Conservation (phyloP, 2,329 filamentous ascomycete genomes). For the Paraconiothyrium sp. region DNA sequence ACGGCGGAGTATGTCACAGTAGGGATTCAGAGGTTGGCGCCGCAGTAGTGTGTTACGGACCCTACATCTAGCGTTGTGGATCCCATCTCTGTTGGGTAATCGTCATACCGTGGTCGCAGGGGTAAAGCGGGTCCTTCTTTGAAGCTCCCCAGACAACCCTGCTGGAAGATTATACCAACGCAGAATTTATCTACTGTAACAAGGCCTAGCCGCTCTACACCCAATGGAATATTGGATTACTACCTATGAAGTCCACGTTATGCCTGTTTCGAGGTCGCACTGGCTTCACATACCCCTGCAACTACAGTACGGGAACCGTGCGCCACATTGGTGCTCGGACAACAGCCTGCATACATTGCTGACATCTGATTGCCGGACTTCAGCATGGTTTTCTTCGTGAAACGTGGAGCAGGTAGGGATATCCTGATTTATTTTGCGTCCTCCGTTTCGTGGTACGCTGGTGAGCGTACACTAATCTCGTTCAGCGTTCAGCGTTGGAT, state of each 20-base stretch:
- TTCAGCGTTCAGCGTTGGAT: background rate
- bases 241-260: too few relatives aligned
- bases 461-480: slow-evolving; percentile 2
- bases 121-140: too few relatives aligned
- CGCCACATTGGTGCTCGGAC: background rate
- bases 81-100: background rate
- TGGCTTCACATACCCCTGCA: too few relatives aligned
- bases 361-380: background rate
- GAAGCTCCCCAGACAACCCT: too few relatives aligned
- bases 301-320: background rate
- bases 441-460: background rate
- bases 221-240: too few relatives aligned
- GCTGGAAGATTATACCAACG: too few relatives aligned
- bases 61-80: background rate
- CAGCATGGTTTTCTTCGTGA: background rate
- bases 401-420: background rate
- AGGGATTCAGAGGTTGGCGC: background rate
- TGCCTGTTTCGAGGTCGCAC: too few relatives aligned
- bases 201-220: too few relatives aligned
- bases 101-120: background rate
- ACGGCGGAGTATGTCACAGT: background rate
- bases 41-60: background rate
- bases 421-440: background rate
- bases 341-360: background rate
- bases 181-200: too few relatives aligned